phyloP scores from a whole-genome alignment of 176 grass and related monocot genomes.

The Oryza punctata region DNA sequence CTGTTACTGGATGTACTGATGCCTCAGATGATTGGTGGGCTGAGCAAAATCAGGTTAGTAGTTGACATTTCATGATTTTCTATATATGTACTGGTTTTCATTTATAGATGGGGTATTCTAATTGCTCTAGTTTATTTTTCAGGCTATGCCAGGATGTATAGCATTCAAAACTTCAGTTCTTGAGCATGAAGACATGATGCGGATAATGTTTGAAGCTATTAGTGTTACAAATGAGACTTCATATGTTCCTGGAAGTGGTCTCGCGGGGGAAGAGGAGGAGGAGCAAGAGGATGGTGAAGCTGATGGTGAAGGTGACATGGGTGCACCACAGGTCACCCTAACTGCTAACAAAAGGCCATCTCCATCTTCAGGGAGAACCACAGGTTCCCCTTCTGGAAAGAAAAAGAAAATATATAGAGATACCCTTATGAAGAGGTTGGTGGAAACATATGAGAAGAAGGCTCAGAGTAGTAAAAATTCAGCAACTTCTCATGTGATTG shows the following conservation, averaged over 20 bases:
- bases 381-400: background rate
- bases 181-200: background rate
- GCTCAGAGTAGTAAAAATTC: background rate
- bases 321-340: too few species aligned
- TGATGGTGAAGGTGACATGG: background rate
- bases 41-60: background rate
- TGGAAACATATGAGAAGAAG: background rate
- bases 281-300: background rate
- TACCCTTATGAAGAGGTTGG: background rate
- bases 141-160: background rate
- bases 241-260: background rate
- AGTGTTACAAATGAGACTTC: background rate
- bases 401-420: background rate
- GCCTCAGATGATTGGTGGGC: background rate
- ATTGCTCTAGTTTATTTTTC: too few species aligned
- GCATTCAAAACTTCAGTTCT: background rate
- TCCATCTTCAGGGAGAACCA: too few species aligned
- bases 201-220: background rate
- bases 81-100: too few species aligned
- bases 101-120: too few species aligned
- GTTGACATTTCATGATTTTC: background rate
- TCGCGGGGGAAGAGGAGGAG: too few species aligned
- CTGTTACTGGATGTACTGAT: background rate
- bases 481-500: background rate
- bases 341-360: background rate